Evolutionary conservation across 169 alveolate genomes (phyloP).

Genomic region (Plasmodium gaboni): DNA sequence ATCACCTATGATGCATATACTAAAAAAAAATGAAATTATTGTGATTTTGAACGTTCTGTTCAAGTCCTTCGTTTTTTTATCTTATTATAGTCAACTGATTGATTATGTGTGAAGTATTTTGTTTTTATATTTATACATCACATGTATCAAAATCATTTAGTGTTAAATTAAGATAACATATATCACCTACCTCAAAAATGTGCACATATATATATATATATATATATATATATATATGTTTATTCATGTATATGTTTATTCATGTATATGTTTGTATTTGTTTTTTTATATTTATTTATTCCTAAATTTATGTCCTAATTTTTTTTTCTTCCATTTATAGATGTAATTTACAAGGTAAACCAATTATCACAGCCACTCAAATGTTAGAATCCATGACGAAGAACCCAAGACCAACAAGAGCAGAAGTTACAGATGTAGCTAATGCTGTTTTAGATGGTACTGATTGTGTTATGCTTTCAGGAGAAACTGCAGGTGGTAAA

Average conservation of each 20-base stretch:
- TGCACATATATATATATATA: slow-evolving; percentile 1
- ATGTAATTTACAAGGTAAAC: slow-evolving; percentile 96
- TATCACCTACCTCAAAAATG: neutral
- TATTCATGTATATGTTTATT: neutral
- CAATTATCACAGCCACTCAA: slow-evolving; percentile 99
- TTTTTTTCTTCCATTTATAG: slow-evolving; percentile 51
- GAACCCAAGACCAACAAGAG: slow-evolving; percentile 98
- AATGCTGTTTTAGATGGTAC: slow-evolving; percentile 99
- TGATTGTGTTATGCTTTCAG: slow-evolving; percentile 95
- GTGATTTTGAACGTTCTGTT: slow-evolving; percentile 59
- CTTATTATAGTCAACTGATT: slow-evolving; percentile 69
- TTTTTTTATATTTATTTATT: neutral
- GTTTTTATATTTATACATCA: slow-evolving; percentile 1
- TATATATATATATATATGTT: neutral
- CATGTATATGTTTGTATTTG: neutral
- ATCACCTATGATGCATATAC: slow-evolving; percentile 47
- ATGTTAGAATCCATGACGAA: slow-evolving; percentile 98
- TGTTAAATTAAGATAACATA: slow-evolving; percentile 68
- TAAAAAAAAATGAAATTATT: slow-evolving; percentile 17
- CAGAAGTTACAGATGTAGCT: slow-evolving; percentile 99
- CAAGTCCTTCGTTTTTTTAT: slow-evolving; percentile 37
- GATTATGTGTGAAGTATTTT: slow-evolving; percentile 26
- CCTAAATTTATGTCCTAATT: neutral
- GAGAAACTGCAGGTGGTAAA: slow-evolving; percentile 91
- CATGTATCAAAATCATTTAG: slow-evolving; percentile 50